Conservation (phyloP, 2,329 filamentous ascomycete species). For the Didymosphaeria variabile region DNA sequence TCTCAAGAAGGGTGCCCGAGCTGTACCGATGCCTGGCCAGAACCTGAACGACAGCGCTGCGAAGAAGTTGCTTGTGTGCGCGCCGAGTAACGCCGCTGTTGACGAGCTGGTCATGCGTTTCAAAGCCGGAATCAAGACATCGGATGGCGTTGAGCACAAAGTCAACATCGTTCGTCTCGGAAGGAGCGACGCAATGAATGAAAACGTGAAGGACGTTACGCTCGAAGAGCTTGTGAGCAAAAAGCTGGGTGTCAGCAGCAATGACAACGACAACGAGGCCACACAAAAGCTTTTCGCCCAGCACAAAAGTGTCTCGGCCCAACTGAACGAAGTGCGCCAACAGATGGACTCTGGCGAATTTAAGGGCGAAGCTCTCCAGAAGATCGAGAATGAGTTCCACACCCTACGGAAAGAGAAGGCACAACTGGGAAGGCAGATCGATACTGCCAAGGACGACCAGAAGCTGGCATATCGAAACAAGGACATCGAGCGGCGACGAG, state of each 20-base stretch:
- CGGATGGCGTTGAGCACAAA: slow-evolving; percentile 74
- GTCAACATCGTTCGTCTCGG: slow-evolving; percentile 91
- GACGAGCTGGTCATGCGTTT: slow-evolving; percentile 94
- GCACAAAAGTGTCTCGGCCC: slow-evolving; percentile 68
- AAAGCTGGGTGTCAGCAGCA: slow-evolving; percentile 63
- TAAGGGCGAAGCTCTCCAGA: slow-evolving; percentile 68
- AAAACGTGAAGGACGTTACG: slow-evolving; percentile 87
- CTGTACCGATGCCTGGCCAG: slow-evolving; percentile 52
- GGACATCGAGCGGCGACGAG: slow-evolving; percentile 82
- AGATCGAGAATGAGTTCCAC: slow-evolving; percentile 79
- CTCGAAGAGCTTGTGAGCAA: slow-evolving; percentile 89
- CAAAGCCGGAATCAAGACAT: slow-evolving; percentile 84
- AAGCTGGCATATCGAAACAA: slow-evolving; percentile 82
- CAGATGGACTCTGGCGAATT: slow-evolving; percentile 70
- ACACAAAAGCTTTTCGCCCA: slow-evolving; percentile 75
- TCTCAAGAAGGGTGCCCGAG: slow-evolving; percentile 59
- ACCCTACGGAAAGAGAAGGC: slow-evolving; percentile 79
- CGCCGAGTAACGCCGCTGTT: slow-evolving; percentile 97
- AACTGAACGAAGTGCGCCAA: slow-evolving; percentile 75
- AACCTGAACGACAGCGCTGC: slow-evolving; percentile 50
- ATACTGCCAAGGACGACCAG: slow-evolving; percentile 85
- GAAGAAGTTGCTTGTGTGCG: slow-evolving; percentile 94
- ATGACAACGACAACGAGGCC: slow-evolving; percentile 57
- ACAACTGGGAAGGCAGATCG: slow-evolving; percentile 81
- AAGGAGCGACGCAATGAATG: slow-evolving; percentile 90